Evolutionary conservation across 2,329 filamentous ascomycete species (phyloP).

Genomic region (Calonectria henricotiae): DNA sequence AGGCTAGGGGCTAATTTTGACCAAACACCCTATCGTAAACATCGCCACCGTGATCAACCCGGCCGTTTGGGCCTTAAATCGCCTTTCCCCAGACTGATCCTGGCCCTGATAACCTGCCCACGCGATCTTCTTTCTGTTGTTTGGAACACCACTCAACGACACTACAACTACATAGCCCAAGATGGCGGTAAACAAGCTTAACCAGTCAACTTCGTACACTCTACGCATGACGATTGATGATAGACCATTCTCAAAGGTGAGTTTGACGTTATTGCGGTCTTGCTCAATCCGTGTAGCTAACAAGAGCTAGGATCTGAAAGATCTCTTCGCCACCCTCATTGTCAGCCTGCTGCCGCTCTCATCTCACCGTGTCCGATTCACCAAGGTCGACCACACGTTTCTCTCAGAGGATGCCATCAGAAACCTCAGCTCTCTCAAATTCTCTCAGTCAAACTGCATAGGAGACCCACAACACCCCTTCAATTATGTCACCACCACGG

Average conservation of each 20-base stretch:
- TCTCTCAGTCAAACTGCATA: constrained; percentile 98
- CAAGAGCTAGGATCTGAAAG: constrained; percentile 88
- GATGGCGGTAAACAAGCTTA: constrained; percentile 20
- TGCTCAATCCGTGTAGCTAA: constrained; percentile 1
- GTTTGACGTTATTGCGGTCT: constrained; percentile 55
- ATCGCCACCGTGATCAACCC: constrained; percentile 12
- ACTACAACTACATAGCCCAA: neutral
- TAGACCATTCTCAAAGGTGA: constrained; percentile 91
- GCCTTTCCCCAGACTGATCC: constrained; percentile 9
- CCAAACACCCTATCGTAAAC: constrained; percentile 2
- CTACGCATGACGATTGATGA: constrained; percentile 99
- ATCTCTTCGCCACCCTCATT: constrained; percentile 94
- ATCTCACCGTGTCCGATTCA: constrained; percentile 90
- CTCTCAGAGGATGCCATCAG: constrained; percentile 97
- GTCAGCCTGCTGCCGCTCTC: constrained; percentile 90
- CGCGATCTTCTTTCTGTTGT: neutral
- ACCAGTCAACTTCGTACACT: constrained; percentile 91
- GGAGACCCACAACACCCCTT: constrained; percentile 96
- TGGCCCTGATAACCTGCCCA: neutral
- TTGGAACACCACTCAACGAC: neutral
- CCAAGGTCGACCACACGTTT: constrained; percentile 93
- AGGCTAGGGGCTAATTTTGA: constrained; percentile 19
- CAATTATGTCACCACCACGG: constrained; percentile 97
- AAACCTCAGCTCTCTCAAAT: constrained; percentile 95
- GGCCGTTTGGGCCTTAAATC: constrained; percentile 12